Evolutionary conservation across 2,329 filamentous ascomycete genomes (phyloP).

Genomic region (Xylaria multiplex): DNA sequence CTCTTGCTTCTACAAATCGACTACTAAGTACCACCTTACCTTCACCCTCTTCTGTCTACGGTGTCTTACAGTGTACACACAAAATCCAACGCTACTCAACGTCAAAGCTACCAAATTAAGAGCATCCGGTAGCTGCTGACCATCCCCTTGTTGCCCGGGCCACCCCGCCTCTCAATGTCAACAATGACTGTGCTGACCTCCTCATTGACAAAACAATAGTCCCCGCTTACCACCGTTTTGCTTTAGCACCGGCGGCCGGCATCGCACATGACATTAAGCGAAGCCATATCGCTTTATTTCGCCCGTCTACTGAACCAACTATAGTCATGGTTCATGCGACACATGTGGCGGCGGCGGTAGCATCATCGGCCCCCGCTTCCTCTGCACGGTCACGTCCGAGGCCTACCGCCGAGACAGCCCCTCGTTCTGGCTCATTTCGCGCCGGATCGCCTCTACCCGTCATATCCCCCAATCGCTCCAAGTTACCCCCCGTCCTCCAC

Average conservation of each 20-base stretch:
- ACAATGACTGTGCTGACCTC: constrained; percentile 28
- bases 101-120: not conserved
- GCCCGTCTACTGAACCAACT: not conserved
- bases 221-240: not conserved
- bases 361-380: constrained; percentile 26
- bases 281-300: no score
- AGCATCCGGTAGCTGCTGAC: not conserved
- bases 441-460: constrained; percentile 48
- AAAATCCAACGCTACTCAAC: no score
- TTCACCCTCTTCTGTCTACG: not conserved
- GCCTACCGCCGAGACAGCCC: constrained; percentile 35
- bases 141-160: constrained; percentile 4
- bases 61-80: no score
- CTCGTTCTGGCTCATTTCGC: constrained; percentile 46
- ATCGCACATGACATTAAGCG: not conserved
- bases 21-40: no score
- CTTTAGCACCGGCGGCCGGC: not conserved
- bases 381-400: constrained; percentile 34
- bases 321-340: constrained; percentile 41
- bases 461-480: constrained; percentile 34
- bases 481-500: constrained; percentile 38
- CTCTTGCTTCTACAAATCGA: not conserved
- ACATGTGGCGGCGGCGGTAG: constrained; percentile 37
- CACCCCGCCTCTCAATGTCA: constrained; percentile 11
- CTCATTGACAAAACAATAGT: constrained; percentile 5